Percentiles rank a stretch among this genome's conserved stretches.
phyloP scores from a whole-genome alignment of 176 grass and related monocot species.

The Secale cereale region DNA sequence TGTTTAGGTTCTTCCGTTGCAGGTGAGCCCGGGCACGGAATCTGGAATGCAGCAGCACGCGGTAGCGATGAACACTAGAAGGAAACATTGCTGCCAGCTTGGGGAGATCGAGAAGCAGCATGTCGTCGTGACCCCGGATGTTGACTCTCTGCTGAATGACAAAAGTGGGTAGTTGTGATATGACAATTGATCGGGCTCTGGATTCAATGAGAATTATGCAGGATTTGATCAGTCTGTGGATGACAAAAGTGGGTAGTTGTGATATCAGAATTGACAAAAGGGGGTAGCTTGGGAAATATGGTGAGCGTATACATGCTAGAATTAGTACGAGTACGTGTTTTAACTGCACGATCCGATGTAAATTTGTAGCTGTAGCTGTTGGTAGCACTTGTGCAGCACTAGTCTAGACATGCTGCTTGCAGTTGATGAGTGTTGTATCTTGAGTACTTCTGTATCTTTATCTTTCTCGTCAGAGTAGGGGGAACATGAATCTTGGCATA shows the following conservation, averaged over 20 bases:
- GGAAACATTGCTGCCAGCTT: conserved; percentile 50
- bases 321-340: not conserved
- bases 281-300: conserved; percentile 5
- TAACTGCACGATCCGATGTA: not conserved
- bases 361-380: not conserved
- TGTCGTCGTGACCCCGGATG: conserved; percentile 56
- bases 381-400: not conserved
- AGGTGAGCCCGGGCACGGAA: conserved; percentile 59
- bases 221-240: too few relatives aligned
- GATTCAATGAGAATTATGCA: too few relatives aligned
- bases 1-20: conserved; percentile 6
- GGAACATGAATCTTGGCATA: not conserved
- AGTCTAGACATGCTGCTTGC: not conserved
- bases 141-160: conserved; percentile 47
- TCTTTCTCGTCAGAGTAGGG: not conserved
- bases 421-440: not conserved
- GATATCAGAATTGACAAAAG: too few relatives aligned
- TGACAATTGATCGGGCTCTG: too few relatives aligned
- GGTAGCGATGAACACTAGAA: conserved; percentile 54
- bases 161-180: too few relatives aligned
- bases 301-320: not conserved
- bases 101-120: conserved; percentile 54
- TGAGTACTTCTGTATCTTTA: not conserved
- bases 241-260: too few relatives aligned
- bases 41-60: conserved; percentile 44